Base-by-base conservation (phyloP, 2,329 filamentous ascomycete genomes). In the Elsinoe arachidis region DNA sequence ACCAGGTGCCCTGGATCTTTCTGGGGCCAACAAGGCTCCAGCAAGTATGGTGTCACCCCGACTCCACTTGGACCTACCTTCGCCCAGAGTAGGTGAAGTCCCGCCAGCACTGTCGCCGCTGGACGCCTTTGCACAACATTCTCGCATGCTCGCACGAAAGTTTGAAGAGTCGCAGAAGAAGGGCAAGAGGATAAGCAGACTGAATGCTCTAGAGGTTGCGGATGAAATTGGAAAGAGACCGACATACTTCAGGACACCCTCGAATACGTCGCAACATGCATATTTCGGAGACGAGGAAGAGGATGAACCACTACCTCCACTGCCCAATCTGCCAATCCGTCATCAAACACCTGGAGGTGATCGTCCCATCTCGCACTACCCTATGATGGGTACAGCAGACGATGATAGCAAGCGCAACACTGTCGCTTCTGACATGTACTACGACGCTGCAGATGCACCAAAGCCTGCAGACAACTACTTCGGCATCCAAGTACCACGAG, bases 121-220 rank as follows among this genome's bases (percentile, higher is more conserved):
- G 62, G 93, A 99, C 78, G 92, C 92, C 49, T 95, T 99, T 69
- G 92, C 92, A 19, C 80, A 92, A 61, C 92, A 97, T 69, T 95
- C 91, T 65, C 86, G 92, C 58, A 76, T 95, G 65, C 80, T 99
- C 54, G 90, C 90, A 38, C 88, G 84, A 73, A 87, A 95, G 72
- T 82, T 99, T 60, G 86, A 96, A 70, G 86, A 93, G 62, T 81
- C 83, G 66, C 72, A 73, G 59, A 84, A 82, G 67, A 81, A 82
- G 61, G 90, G 88, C 52, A 83, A 85, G 62, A 83, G 91, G 58
- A 81, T 96, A 73, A 96, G 91, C 73, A 82, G 92, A 41, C 75
- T 97, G 43, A 89, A 91, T 2, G 90, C 90, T 5, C 77, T 91
- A 59, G 89, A 88, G 17, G 86, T 90, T 37, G 86, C 88, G 60